These are phyloP conservation scores for Chrysanthemum seticuspe DNA, from an alignment of 129 eudicot genomes.

Conservation along the genomic window DNA sequence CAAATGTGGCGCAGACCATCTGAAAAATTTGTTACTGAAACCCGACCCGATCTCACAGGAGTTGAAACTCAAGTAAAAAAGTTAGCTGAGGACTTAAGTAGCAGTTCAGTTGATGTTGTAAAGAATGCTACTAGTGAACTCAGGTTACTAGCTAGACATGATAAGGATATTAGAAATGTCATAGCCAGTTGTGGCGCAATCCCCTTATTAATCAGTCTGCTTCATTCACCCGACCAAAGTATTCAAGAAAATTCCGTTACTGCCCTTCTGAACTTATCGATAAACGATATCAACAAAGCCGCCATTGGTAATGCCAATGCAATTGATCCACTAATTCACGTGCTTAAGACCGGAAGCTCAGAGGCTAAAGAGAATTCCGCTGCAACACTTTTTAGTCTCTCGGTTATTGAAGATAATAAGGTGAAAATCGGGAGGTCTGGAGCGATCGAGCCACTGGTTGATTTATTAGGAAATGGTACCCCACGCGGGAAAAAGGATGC, in stretches of 20 bases:
- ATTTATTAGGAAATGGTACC: constrained; percentile 73
- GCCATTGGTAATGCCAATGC: constrained; percentile 75
- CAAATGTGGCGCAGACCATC: constrained; percentile 74
- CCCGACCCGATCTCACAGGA: constrained; percentile 56
- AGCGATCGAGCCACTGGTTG: constrained; percentile 85
- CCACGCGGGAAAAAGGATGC: constrained; percentile 97
- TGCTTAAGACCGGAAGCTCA: constrained; percentile 70
- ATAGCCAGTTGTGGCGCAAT: constrained; percentile 83
- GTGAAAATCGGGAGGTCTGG: constrained; percentile 75
- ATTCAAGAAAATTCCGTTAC: constrained; percentile 88
- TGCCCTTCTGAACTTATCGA: constrained; percentile 85
- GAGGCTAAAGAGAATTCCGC: constrained; percentile 93
- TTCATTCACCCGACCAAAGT: constrained; percentile 56
- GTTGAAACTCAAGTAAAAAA: constrained; percentile 60
- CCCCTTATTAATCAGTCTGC: constrained; percentile 54
- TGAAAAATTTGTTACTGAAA: constrained; percentile 48
- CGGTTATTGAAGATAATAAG: constrained; percentile 77
- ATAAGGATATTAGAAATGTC: constrained; percentile 72
- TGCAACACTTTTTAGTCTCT: constrained; percentile 90
- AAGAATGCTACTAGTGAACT: constrained; percentile 59
- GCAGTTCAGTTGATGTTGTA: constrained; percentile 50
- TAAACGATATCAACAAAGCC: constrained; percentile 75
- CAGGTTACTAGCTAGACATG: constrained; percentile 75
- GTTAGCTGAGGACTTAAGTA: constrained; percentile 60
- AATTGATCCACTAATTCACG: constrained; percentile 81